These are phyloP conservation scores for Cryphonectria parasitica DNA, from an alignment of 2,329 filamentous ascomycete species.

Conservation along the genomic window DNA sequence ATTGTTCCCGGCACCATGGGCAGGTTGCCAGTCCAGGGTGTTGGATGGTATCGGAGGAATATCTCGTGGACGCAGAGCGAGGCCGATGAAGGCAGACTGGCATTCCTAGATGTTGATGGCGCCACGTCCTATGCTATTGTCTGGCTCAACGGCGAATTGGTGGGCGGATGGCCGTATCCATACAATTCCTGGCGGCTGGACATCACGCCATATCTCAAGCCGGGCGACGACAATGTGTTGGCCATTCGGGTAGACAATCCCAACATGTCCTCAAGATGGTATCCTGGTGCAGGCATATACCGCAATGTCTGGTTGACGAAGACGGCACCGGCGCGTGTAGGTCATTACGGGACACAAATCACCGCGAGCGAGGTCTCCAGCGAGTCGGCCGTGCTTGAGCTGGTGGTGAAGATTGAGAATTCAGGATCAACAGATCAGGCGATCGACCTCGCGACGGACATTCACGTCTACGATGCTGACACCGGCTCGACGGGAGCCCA, in stretches of 20 bases:
- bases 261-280: slow-evolving; percentile 54
- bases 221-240: slow-evolving; percentile 45
- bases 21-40: slow-evolving; percentile 53
- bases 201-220: slow-evolving; percentile 47
- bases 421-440: slow-evolving; percentile 36
- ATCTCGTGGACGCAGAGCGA: slow-evolving; percentile 37
- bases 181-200: slow-evolving; percentile 57
- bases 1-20: slow-evolving; percentile 45
- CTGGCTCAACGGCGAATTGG: slow-evolving; percentile 54
- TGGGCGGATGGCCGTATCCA: slow-evolving; percentile 56
- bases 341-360: slow-evolving; percentile 54
- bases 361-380: slow-evolving; percentile 50
- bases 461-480: slow-evolving; percentile 43
- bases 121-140: slow-evolving; percentile 57
- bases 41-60: slow-evolving; percentile 56
- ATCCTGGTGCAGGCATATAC: slow-evolving; percentile 58
- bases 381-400: slow-evolving; percentile 47
- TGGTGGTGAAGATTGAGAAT: slow-evolving; percentile 53
- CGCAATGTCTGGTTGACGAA: slow-evolving; percentile 59
- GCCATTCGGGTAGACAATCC: slow-evolving; percentile 57
- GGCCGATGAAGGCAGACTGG: slow-evolving; percentile 41
- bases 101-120: slow-evolving; percentile 54
- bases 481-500: slow-evolving; percentile 36
- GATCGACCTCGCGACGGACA: slow-evolving; percentile 45
- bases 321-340: slow-evolving; percentile 50